Evolutionary conservation across 148 eudicot species (phyloP).

Genomic region (Rhododendron griersonianum): DNA sequence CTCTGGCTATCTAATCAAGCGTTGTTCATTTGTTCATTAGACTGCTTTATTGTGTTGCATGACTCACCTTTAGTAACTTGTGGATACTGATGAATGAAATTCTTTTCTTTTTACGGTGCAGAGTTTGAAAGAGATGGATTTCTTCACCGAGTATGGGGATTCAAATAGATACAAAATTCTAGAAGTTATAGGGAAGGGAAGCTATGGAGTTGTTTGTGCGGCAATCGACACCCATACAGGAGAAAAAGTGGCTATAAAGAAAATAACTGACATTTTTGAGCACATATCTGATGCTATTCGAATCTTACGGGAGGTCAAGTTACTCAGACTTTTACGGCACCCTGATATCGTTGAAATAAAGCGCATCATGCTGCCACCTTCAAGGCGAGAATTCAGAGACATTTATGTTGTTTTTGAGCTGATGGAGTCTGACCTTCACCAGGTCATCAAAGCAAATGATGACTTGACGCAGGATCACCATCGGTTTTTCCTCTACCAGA

Average conservation of each 20-base stretch:
- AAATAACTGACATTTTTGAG: slow-evolving; percentile 75
- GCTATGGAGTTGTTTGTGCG: slow-evolving; percentile 91
- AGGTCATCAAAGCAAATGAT: slow-evolving; percentile 89
- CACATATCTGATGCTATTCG: slow-evolving; percentile 80
- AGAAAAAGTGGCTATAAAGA: slow-evolving; percentile 88
- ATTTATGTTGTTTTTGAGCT: slow-evolving; percentile 91
- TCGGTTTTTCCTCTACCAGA: slow-evolving; percentile 84
- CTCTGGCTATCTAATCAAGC: neutral
- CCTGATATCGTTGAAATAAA: slow-evolving; percentile 93
- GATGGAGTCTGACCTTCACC: slow-evolving; percentile 91
- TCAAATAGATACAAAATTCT: slow-evolving; percentile 74
- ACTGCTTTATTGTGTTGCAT: slow-evolving; percentile 13
- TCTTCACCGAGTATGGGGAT: slow-evolving; percentile 84
- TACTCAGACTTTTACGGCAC: slow-evolving; percentile 81
- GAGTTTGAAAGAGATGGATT: slow-evolving; percentile 61
- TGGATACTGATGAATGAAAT: neutral
- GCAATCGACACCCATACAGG: slow-evolving; percentile 85
- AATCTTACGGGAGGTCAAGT: slow-evolving; percentile 77
- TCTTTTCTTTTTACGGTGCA: slow-evolving; percentile 19
- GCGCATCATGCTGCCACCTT: slow-evolving; percentile 84
- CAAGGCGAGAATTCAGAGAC: slow-evolving; percentile 72
- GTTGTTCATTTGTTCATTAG: neutral
- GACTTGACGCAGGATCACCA: slow-evolving; percentile 87
- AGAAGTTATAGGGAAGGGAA: slow-evolving; percentile 79
- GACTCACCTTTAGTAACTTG: neutral